Evolutionary conservation across 1,284 basidiomycete genomes (phyloP).

Genomic region (Trametes pubescens): DNA sequence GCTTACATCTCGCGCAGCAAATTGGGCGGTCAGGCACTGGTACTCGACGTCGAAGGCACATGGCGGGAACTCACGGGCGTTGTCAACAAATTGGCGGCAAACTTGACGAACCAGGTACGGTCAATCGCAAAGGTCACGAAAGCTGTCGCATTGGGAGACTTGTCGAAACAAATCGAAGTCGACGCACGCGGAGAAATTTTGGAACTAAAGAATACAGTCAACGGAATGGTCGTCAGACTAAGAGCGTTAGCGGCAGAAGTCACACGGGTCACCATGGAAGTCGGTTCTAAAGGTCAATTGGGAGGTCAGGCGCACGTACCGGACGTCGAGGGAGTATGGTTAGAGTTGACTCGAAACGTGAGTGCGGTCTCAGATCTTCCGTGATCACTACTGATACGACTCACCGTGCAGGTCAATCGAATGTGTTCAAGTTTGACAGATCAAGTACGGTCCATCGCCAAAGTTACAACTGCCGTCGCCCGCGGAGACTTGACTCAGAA

Average conservation of each 20-base stretch:
- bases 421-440: conserved; percentile 95
- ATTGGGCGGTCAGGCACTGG: conserved; percentile 92
- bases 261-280: conserved; percentile 94
- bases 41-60: conserved; percentile 92
- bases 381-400: neutral
- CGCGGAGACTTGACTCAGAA: conserved; percentile 90
- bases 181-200: conserved; percentile 97
- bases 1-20: conserved; percentile 55
- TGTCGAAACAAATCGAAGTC: conserved; percentile 96
- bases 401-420: conserved; percentile 76
- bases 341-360: conserved; percentile 89
- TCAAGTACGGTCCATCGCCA: conserved; percentile 93
- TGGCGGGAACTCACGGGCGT: conserved; percentile 92
- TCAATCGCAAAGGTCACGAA: conserved; percentile 97
- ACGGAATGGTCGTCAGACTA: conserved; percentile 94
- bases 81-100: conserved; percentile 93
- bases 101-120: conserved; percentile 94
- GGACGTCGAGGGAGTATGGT: conserved; percentile 96
- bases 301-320: conserved; percentile 93
- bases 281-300: conserved; percentile 90
- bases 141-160: conserved; percentile 95
- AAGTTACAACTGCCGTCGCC: conserved; percentile 93
- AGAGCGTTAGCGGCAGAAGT: conserved; percentile 95
- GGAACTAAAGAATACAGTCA: conserved; percentile 98
- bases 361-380: conserved; percentile 41